phyloP scores from a whole-genome alignment of 371 early-diverging fungal genomes.

The Mucor velutinosus region DNA sequence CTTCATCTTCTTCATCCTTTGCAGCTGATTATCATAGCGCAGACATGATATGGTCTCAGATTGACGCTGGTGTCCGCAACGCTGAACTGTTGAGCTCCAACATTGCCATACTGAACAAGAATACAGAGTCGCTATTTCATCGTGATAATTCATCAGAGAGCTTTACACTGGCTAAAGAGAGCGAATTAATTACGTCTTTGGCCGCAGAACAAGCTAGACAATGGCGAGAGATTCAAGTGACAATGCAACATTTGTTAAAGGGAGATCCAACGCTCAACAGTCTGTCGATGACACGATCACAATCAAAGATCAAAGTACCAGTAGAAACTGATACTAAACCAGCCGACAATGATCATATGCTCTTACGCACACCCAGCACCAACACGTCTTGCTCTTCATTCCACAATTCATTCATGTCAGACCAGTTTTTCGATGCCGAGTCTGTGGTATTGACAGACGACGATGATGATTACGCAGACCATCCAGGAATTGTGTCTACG shows the following conservation, averaged over 20 bases:
- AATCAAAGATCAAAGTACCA: neutral
- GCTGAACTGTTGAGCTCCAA: neutral
- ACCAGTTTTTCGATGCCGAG: conserved; percentile 31
- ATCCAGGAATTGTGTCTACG: conserved; percentile 23
- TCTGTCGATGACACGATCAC: conserved; percentile 13
- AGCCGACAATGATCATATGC: neutral
- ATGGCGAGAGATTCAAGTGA: neutral
- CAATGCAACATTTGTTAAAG: conserved; percentile 1
- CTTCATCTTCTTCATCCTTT: neutral
- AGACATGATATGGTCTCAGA: neutral
- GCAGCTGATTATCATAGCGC: neutral
- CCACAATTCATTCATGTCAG: conserved; percentile 22
- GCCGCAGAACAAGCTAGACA: neutral
- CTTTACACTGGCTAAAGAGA: neutral
- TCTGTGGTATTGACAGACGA: conserved; percentile 42
- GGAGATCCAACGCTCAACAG: neutral
- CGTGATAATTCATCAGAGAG: neutral
- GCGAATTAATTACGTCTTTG: neutral
- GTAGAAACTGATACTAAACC: neutral
- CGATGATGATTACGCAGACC: conserved; percentile 40
- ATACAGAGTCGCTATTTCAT: neutral
- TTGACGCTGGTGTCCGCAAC: neutral
- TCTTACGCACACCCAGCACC: neutral
- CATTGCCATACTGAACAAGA: neutral
- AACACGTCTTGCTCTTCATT: neutral